Evolutionary conservation across 1,139 yeast genomes (phyloP).

Genomic region (Komagataea norvegica): DNA sequence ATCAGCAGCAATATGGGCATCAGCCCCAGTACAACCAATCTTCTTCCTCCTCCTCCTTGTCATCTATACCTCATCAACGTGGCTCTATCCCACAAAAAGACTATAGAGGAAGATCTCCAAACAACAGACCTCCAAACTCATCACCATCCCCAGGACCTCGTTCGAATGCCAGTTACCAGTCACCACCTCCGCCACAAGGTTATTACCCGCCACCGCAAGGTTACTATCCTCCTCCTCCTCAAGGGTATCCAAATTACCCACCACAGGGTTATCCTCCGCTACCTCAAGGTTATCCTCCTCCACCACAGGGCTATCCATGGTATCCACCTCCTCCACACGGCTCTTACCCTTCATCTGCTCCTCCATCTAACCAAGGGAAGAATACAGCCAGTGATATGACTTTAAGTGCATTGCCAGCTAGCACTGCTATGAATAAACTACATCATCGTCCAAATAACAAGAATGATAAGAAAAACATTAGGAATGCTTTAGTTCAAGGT

Average conservation of each 20-base stretch:
- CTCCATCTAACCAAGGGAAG: constrained; percentile 10
- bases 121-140: not conserved
- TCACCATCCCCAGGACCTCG: constrained; percentile 8
- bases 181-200: constrained; percentile 15
- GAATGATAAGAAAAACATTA: constrained; percentile 22
- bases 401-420: constrained; percentile 19
- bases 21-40: constrained; percentile 1
- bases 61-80: constrained; percentile 8
- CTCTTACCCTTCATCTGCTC: constrained; percentile 7
- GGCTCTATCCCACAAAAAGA: constrained; percentile 7
- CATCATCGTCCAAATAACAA: constrained; percentile 21
- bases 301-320: constrained; percentile 15
- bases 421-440: constrained; percentile 17
- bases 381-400: constrained; percentile 20
- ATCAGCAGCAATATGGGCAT: not conserved
- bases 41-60: constrained; percentile 2
- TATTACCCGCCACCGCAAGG: constrained; percentile 16
- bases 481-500: constrained; percentile 25
- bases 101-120: constrained; percentile 16
- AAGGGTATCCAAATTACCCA: constrained; percentile 10
- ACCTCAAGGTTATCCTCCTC: constrained; percentile 15
- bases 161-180: no score
- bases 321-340: constrained; percentile 14
- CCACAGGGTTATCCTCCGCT: constrained; percentile 18
- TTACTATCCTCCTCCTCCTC: constrained; percentile 16